Conservation (phyloP, 257 asterid species). For the Gynochthodes officinalis region DNA sequence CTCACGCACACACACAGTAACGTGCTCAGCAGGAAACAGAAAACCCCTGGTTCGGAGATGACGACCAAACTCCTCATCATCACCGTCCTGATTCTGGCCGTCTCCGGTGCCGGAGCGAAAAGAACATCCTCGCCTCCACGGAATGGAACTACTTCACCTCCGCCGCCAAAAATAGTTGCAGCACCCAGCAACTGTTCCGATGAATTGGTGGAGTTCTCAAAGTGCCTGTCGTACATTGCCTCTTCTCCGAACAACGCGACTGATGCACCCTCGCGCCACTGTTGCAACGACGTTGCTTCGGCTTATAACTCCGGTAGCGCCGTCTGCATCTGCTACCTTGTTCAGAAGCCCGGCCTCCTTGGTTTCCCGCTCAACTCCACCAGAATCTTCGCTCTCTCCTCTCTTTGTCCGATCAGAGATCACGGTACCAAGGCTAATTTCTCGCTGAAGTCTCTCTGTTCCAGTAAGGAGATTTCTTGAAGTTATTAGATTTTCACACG, state of each 20-base stretch:
- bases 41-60: slow-evolving; percentile 8
- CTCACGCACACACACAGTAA: slow-evolving; percentile 9
- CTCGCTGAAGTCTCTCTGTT: slow-evolving; percentile 54
- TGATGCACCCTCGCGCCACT: slow-evolving; percentile 50
- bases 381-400: slow-evolving; percentile 50
- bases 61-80: not conserved
- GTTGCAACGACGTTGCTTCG: slow-evolving; percentile 53
- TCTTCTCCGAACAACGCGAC: slow-evolving; percentile 61
- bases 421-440: slow-evolving; percentile 15
- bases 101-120: slow-evolving; percentile 22
- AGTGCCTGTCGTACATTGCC: slow-evolving; percentile 64
- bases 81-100: slow-evolving; percentile 19
- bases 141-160: not conserved
- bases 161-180: slow-evolving; percentile 22
- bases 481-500: not conserved
- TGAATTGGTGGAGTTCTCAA: slow-evolving; percentile 60
- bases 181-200: slow-evolving; percentile 51
- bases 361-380: slow-evolving; percentile 64
- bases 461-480: slow-evolving; percentile 38
- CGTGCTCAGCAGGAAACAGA: not conserved
- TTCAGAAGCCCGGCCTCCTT: slow-evolving; percentile 49
- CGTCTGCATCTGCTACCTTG: slow-evolving; percentile 64
- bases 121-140: slow-evolving; percentile 4
- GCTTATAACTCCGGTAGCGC: slow-evolving; percentile 41
- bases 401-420: slow-evolving; percentile 40